Conservation (phyloP, 2,329 filamentous ascomycete species). For the Trichoderma harzianum region DNA sequence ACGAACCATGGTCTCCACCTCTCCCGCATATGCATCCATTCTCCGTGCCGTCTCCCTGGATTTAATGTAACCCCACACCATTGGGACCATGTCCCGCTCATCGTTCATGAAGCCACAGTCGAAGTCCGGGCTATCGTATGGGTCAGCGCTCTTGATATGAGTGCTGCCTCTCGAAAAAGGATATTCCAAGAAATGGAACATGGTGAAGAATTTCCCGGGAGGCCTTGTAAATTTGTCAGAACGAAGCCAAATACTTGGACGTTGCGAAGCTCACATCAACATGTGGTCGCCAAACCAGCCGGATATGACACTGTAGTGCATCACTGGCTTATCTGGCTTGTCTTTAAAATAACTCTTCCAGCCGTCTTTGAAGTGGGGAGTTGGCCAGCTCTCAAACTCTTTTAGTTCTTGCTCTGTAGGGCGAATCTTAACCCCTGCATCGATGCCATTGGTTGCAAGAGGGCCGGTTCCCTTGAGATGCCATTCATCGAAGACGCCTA, state of each 20-base stretch:
- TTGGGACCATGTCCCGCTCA: slow-evolving; percentile 53
- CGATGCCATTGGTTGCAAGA: slow-evolving; percentile 42
- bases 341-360: slow-evolving; percentile 49
- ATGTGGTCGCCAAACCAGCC: slow-evolving; percentile 14
- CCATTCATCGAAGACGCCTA: slow-evolving; percentile 11
- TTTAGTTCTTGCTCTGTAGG: slow-evolving; percentile 48
- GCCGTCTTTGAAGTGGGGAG: slow-evolving; percentile 43
- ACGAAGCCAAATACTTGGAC: too few species aligned
- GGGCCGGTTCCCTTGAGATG: slow-evolving; percentile 2
- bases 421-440: slow-evolving; percentile 50
- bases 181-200: slow-evolving; percentile 53
- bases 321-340: slow-evolving; percentile 39
- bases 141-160: slow-evolving; percentile 48
- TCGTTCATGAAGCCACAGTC: slow-evolving; percentile 54
- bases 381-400: slow-evolving; percentile 37
- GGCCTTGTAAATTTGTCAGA: not conserved
- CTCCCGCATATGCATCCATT: slow-evolving; percentile 48
- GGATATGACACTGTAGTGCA: slow-evolving; percentile 36
- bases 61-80: slow-evolving; percentile 61
- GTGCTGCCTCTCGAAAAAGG: slow-evolving; percentile 47
- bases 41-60: slow-evolving; percentile 56
- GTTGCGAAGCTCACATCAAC: slow-evolving; percentile 10
- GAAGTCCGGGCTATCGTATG: slow-evolving; percentile 47
- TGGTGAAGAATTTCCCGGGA: slow-evolving; percentile 46
- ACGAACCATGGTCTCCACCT: slow-evolving; percentile 25